Base-by-base conservation (phyloP, 2,329 filamentous ascomycete species). In the Blastomyces silverae region DNA sequence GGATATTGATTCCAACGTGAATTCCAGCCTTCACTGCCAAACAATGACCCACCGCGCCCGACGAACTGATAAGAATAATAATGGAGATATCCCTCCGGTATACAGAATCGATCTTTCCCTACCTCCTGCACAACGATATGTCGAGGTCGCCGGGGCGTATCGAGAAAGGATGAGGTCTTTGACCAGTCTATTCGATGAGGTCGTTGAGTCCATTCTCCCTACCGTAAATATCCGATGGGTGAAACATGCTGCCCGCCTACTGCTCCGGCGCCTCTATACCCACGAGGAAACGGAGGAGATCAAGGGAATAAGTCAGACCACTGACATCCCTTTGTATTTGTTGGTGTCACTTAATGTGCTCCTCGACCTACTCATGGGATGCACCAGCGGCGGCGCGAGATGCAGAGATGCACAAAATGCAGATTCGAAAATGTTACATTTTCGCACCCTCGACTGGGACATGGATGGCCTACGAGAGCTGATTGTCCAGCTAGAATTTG, bases 361-460 rank as follows among this genome's bases (percentile, higher is more conserved):
- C 1, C 77, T 89, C 1, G 87, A 89, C 69, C 75, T 84, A 5
- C 76, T 89, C 46, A 82, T 89, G 74, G 87, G 86, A 2, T 89
- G 87, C 71, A 88, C 86, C 0, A 87, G 84, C 66, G 84, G 84
- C 28, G 84, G 79, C 20, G 75, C 74, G 1, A 70, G 71, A 50
- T 67, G 67, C 3, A 64, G 68, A 44, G 66, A 70, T 28, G 22
- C 57, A 44, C 37, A 31, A 20, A 39, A 55, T 15, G 66, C 66
- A 5, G 65, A 69, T 17, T 66, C 69, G 6, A 73, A 66, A 65
- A 76, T 77, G 73, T 65, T 77, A 13, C 73, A 75, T 70, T 80
- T 79, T 66, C 72, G 78, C 1, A 80, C 77, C 1, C 69, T 85
- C 20, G 83, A 85, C 66, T 84, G 83, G 83, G 77, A 74, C 0